Conservation (phyloP, 1,284 basidiomycete species). For the Wallemia hederae region DNA sequence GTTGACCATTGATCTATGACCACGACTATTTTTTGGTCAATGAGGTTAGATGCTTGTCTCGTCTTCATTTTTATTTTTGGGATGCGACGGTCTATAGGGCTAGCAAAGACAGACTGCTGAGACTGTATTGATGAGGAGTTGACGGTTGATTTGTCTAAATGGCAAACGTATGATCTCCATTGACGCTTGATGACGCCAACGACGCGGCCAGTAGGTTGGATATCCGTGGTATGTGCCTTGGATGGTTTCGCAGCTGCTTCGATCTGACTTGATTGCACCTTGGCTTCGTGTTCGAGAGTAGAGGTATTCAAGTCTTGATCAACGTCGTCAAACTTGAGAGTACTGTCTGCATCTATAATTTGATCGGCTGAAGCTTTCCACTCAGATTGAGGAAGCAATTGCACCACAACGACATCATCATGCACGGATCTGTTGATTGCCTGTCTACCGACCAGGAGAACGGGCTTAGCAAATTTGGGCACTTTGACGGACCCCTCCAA, state of each 20-base stretch:
- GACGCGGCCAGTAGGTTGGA: constrained; percentile 67
- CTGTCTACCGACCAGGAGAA: constrained; percentile 63
- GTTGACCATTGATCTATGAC: constrained; percentile 76
- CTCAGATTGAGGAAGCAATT: constrained; percentile 57
- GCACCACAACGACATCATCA: constrained; percentile 74
- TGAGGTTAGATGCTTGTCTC: constrained; percentile 59
- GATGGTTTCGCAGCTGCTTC: constrained; percentile 17
- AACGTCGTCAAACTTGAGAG: constrained; percentile 65
- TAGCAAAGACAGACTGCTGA: constrained; percentile 77
- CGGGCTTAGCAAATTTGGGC: constrained; percentile 38
- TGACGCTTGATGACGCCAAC: constrained; percentile 83
- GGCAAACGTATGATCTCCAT: constrained; percentile 92
- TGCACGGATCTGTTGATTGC: constrained; percentile 88
- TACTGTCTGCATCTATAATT: constrained; percentile 69
- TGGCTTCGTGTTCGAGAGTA: no score
- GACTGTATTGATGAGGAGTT: constrained; percentile 49
- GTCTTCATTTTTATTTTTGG: constrained; percentile 85
- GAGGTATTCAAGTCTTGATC: constrained; percentile 25
- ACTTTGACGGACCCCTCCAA: constrained; percentile 66
- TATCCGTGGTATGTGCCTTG: constrained; percentile 21
- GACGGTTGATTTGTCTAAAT: constrained; percentile 62
- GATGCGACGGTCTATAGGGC: constrained; percentile 66
- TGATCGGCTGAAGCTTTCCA: constrained; percentile 85
- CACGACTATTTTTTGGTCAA: constrained; percentile 86
- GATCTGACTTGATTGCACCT: not conserved